phyloP scores from a whole-genome alignment of 208 protist species.

The Acanthamoeba lugdunensis region DNA sequence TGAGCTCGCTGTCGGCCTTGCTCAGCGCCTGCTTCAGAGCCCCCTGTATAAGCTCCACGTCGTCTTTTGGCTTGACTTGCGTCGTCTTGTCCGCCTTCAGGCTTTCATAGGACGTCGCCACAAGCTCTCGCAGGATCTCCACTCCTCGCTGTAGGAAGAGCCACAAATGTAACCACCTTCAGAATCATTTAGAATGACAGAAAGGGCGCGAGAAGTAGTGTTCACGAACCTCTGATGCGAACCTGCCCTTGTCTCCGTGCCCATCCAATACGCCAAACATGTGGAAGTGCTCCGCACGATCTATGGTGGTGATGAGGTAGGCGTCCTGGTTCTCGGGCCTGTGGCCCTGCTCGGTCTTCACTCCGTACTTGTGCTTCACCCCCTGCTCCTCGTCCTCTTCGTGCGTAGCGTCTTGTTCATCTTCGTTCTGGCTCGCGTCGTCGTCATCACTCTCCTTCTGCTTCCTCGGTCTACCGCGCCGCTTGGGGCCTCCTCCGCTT shows the following conservation, averaged over 20 bases:
- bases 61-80: background rate
- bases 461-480: too few species aligned
- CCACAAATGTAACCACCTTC: too few species aligned
- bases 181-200: too few species aligned
- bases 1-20: background rate
- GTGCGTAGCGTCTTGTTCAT: background rate
- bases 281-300: background rate
- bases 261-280: conserved; percentile 30
- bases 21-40: background rate
- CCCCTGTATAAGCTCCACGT: background rate
- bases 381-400: background rate
- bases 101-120: background rate
- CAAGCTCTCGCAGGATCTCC: background rate
- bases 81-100: background rate
- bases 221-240: background rate
- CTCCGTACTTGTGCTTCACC: background rate
- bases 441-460: background rate
- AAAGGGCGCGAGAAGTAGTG: too few species aligned
- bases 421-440: background rate
- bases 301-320: background rate
- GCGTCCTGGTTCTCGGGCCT: conserved; percentile 19
- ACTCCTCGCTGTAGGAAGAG: background rate
- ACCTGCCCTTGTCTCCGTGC: conserved; percentile 5
- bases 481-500: background rate
- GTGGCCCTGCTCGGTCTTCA: conserved; percentile 14